Evolutionary conservation across 441 rosid species (phyloP).

Genomic region (Jatropha podagrica): DNA sequence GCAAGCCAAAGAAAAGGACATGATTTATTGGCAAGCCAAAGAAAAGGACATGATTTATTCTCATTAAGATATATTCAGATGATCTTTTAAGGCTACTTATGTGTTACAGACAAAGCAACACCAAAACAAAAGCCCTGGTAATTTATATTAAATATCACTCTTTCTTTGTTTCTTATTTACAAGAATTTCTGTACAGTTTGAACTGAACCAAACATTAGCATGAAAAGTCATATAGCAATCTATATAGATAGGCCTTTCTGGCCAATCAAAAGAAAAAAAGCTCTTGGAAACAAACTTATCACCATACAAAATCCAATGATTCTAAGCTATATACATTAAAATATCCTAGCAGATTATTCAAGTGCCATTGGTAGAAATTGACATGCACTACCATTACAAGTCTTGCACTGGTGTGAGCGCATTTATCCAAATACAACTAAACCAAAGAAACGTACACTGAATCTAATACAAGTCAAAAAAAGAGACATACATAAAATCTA

Average conservation of each 20-base stretch:
- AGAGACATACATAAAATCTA: background rate
- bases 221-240: background rate
- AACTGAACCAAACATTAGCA: background rate
- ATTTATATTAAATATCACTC: background rate
- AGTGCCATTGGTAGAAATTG: background rate
- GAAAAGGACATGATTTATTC: background rate
- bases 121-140: background rate
- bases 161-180: background rate
- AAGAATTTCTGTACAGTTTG: background rate
- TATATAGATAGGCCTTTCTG: background rate
- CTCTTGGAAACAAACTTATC: background rate
- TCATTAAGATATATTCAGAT: background rate
- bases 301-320: background rate
- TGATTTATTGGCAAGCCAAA: background rate
- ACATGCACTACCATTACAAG: background rate
- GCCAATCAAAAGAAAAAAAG: background rate
- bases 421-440: background rate
- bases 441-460: constrained; percentile 1
- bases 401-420: background rate
- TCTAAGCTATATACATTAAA: background rate
- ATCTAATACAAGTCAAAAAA: constrained; percentile 1
- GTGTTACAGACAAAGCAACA: background rate
- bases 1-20: background rate
- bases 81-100: background rate
- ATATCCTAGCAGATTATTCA: background rate